Conservation (phyloP, 2,329 filamentous ascomycete species). For the Aureobasidium sp. region DNA sequence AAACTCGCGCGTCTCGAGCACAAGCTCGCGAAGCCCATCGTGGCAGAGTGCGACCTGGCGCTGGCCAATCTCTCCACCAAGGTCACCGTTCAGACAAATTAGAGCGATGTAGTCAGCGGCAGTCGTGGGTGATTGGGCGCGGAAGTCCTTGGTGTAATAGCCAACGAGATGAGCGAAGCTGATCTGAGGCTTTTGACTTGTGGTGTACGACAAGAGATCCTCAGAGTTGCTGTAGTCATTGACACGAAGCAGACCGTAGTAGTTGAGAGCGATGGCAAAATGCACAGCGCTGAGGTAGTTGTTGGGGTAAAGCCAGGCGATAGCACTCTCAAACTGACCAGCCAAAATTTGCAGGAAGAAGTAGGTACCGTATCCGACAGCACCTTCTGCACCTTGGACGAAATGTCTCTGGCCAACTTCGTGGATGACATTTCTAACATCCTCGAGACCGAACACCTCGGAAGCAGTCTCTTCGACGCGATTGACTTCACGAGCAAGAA, state of each 20-base stretch:
- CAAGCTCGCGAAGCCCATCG: conserved; percentile 85
- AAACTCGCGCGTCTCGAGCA: conserved; percentile 95
- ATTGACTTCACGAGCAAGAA: conserved; percentile 54
- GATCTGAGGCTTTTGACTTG: conserved; percentile 67
- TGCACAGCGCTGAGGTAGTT: conserved; percentile 91
- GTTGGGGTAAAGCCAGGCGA: conserved; percentile 85
- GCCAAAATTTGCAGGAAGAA: conserved; percentile 88
- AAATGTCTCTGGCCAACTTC: conserved; percentile 93
- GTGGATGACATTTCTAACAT: conserved; percentile 70
- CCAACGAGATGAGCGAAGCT: conserved; percentile 92
- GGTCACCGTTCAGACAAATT: conserved; percentile 84
- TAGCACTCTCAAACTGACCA: conserved; percentile 89
- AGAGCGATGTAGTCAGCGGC: conserved; percentile 90
- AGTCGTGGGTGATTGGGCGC: conserved; percentile 77
- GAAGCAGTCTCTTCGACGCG: conserved; percentile 55
- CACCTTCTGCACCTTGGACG: conserved; percentile 70
- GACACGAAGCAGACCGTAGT: conserved; percentile 82
- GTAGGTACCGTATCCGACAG: conserved; percentile 76
- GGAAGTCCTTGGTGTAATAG: conserved; percentile 93
- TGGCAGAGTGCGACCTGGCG: conserved; percentile 79
- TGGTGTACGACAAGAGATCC: conserved; percentile 61
- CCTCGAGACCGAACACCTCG: conserved; percentile 56
- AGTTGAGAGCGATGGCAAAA: conserved; percentile 82
- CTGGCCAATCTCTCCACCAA: conserved; percentile 64
- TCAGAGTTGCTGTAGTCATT: conserved; percentile 70